Evolutionary conservation across 345 rosid species (phyloP).

Genomic region (Mercurialis annua): DNA sequence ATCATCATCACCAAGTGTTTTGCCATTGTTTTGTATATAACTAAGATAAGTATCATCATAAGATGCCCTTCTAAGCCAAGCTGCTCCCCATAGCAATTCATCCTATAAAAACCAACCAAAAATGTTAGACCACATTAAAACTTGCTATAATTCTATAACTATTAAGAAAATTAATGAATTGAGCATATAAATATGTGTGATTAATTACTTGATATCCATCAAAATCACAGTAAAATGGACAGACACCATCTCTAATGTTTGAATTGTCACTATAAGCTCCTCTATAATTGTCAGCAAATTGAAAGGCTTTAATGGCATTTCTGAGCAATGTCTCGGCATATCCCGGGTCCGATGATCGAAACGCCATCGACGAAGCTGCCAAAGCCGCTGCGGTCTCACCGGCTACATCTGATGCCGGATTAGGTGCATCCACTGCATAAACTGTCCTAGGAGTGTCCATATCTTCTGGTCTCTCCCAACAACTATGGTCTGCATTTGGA

Average conservation of each 20-base stretch:
- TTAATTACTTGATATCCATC: constrained; percentile 73
- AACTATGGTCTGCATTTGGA: constrained; percentile 70
- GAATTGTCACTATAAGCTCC: constrained; percentile 93
- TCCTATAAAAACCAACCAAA: constrained; percentile 39
- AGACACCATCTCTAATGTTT: constrained; percentile 58
- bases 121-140: neutral
- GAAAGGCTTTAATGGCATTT: constrained; percentile 53
- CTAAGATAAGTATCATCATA: constrained; percentile 52
- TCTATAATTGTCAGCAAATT: constrained; percentile 69
- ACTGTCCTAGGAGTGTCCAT: constrained; percentile 88
- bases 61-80: constrained; percentile 87
- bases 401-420: constrained; percentile 84
- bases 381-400: constrained; percentile 88
- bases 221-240: constrained; percentile 95
- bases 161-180: neutral
- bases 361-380: constrained; percentile 84
- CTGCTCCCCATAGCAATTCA: constrained; percentile 97
- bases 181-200: neutral
- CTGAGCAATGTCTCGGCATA: constrained; percentile 69
- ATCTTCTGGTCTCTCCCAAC: constrained; percentile 98
- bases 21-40: constrained; percentile 72
- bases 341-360: constrained; percentile 71
- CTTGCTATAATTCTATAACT: neutral
- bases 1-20: constrained; percentile 85
- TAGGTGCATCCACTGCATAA: constrained; percentile 76